These are phyloP conservation scores for Spathaspora gorwiae DNA, from an alignment of 805 yeast species.

Conservation along the genomic window DNA sequence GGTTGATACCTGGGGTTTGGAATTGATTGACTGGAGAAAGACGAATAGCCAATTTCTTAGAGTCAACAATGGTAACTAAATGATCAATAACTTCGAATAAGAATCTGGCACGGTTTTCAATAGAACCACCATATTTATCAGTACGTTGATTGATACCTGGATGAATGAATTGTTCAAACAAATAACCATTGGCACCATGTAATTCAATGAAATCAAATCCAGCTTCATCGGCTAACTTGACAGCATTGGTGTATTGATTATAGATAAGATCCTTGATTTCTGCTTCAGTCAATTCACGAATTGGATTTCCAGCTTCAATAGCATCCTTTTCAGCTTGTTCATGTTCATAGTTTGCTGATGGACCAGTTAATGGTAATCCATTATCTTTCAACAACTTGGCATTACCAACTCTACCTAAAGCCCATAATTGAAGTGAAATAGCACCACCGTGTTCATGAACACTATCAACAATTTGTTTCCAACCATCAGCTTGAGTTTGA, in stretches of 20 bases:
- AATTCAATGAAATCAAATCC: slow-evolving; percentile 39
- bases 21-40: slow-evolving; percentile 32
- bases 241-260: slow-evolving; percentile 22
- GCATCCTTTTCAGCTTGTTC: slow-evolving; percentile 14
- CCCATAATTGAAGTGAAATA: slow-evolving; percentile 50
- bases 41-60: slow-evolving; percentile 26
- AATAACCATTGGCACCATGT: slow-evolving; percentile 39
- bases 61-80: slow-evolving; percentile 21
- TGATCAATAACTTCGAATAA: slow-evolving; percentile 32
- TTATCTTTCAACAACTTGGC: slow-evolving; percentile 19
- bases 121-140: slow-evolving; percentile 30
- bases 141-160: slow-evolving; percentile 30
- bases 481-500: slow-evolving; percentile 42
- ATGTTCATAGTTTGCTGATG: slow-evolving; percentile 13
- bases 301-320: slow-evolving; percentile 15
- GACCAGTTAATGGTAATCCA: slow-evolving; percentile 16
- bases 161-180: slow-evolving; percentile 34
- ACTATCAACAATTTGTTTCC: slow-evolving; percentile 44
- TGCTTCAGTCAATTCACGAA: slow-evolving; percentile 16
- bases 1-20: slow-evolving; percentile 23
- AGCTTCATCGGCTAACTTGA: slow-evolving; percentile 22
- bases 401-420: slow-evolving; percentile 41
- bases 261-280: slow-evolving; percentile 18
- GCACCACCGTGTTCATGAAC: slow-evolving; percentile 44
- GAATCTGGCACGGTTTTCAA: slow-evolving; percentile 38